A percentile compares a stretch with the other conserved stretches of the same genome.
Conservation (phyloP, 257 asterid genomes). For the Capsicum pubescens region DNA sequence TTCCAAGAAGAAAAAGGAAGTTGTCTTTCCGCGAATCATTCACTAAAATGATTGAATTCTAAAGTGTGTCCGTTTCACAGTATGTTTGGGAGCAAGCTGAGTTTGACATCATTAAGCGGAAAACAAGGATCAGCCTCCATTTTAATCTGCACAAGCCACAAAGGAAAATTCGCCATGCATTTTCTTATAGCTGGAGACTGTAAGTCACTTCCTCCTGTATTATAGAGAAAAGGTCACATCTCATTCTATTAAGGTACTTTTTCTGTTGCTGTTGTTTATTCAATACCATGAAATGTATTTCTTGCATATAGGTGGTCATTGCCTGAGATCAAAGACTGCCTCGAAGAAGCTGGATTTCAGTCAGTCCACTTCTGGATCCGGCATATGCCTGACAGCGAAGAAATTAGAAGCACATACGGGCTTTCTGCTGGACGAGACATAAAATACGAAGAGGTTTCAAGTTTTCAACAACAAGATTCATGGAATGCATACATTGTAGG, state of each 20-base stretch:
- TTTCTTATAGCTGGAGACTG: slow-evolving; percentile 99
- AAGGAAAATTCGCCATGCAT: slow-evolving; percentile 83
- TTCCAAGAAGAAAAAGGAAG: not conserved
- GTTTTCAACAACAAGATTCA: slow-evolving; percentile 90
- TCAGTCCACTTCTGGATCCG: slow-evolving; percentile 87
- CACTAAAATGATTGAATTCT: not conserved
- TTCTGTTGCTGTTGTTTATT: not conserved
- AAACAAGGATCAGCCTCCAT: slow-evolving; percentile 97
- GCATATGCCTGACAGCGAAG: slow-evolving; percentile 80
- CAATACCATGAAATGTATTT: not conserved
- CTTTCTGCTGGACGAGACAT: slow-evolving; percentile 69
- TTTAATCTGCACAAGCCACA: slow-evolving; percentile 74
- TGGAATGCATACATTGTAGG: slow-evolving; percentile 95
- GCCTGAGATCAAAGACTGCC: slow-evolving; percentile 90
- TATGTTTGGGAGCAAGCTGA: slow-evolving; percentile 98
- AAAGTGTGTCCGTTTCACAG: slow-evolving; percentile 42
- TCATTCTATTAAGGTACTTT: not conserved
- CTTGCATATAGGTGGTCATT: slow-evolving; percentile 72
- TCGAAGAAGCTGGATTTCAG: slow-evolving; percentile 92
- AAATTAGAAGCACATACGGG: slow-evolving; percentile 68
- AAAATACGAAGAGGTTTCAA: slow-evolving; percentile 83
- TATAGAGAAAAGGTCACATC: not conserved
- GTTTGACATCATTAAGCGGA: slow-evolving; percentile 83
- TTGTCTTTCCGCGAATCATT: not conserved
- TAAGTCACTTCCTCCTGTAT: slow-evolving; percentile 47